These are phyloP conservation scores for Camellia oleifera DNA, from an alignment of 179 eudicot species.

Conservation along the genomic window DNA sequence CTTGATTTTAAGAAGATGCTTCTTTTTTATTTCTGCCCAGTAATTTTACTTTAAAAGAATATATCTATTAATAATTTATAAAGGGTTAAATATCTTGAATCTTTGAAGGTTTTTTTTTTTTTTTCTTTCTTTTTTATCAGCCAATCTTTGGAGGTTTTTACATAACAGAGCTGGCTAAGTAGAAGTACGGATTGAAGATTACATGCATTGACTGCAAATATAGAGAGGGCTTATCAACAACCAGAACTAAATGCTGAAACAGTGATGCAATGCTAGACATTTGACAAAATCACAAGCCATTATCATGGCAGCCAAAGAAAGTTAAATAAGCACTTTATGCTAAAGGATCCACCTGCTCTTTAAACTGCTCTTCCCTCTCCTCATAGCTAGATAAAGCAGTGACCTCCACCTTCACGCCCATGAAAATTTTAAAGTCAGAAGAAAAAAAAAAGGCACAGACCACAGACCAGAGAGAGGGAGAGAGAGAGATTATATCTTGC, in stretches of 20 bases:
- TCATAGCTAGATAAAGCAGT: slow-evolving; percentile 32
- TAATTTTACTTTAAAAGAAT: not conserved
- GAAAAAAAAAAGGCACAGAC: not conserved
- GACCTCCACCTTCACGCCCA: slow-evolving; percentile 25
- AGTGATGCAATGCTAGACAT: not conserved
- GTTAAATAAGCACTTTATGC: not conserved
- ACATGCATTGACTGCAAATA: not conserved
- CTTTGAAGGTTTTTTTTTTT: not conserved
- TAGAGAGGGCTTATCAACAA: not conserved
- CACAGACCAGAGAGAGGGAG: not conserved
- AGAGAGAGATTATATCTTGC: slow-evolving; percentile 20
- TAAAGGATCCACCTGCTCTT: slow-evolving; percentile 27
- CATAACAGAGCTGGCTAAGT: not conserved
- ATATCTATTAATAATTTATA: not conserved
- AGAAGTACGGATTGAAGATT: not conserved
- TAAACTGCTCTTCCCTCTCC: slow-evolving; percentile 33
- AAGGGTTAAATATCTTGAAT: not conserved
- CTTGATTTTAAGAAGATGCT: not conserved
- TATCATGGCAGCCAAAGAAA: not conserved
- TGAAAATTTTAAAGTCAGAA: slow-evolving; percentile 5
- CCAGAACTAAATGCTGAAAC: not conserved
- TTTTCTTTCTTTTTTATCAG: too few relatives aligned
- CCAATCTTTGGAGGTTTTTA: not conserved
- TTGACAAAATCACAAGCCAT: not conserved
- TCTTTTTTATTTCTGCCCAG: not conserved